A percentile compares a stretch with the other conserved stretches of the same genome.
These are phyloP conservation scores for Linderniella brevidens DNA, from an alignment of 257 asterid species.

Conservation along the genomic window DNA sequence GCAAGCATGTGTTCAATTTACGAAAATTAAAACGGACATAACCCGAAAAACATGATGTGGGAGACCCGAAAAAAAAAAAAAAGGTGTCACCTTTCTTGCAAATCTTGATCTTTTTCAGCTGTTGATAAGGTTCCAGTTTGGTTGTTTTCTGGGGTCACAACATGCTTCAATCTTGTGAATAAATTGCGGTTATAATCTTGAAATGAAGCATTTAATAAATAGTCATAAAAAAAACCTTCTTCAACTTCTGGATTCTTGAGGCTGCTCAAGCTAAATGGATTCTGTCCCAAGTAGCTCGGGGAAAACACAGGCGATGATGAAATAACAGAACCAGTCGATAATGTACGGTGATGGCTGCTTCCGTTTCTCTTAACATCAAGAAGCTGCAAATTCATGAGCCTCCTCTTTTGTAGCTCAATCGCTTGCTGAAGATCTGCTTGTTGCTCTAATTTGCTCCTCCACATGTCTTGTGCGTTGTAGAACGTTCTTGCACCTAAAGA, in stretches of 20 bases:
- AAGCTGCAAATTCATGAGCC: slow-evolving; percentile 44
- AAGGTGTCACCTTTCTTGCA: slow-evolving; percentile 28
- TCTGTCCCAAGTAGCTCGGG: slow-evolving; percentile 27
- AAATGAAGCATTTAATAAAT: neutral
- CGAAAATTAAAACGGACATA: too few species aligned
- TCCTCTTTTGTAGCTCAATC: slow-evolving; percentile 45
- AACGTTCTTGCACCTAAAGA: slow-evolving; percentile 33
- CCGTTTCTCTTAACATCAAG: slow-evolving; percentile 38
- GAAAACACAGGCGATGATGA: slow-evolving; percentile 25
- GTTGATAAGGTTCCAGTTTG: neutral
- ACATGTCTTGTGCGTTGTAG: slow-evolving; percentile 38
- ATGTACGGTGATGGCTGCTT: slow-evolving; percentile 29
- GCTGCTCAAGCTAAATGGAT: slow-evolving; percentile 9
- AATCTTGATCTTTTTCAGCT: slow-evolving; percentile 17
- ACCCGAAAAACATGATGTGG: too few species aligned
- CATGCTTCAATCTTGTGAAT: neutral
- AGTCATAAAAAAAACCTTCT: slow-evolving; percentile 19
- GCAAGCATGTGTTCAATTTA: too few species aligned
- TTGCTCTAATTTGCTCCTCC: slow-evolving; percentile 55
- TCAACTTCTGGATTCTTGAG: slow-evolving; percentile 22
- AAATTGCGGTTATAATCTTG: neutral
- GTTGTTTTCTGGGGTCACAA: neutral
- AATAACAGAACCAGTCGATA: slow-evolving; percentile 31
- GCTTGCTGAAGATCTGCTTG: slow-evolving; percentile 41
- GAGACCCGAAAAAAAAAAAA: too few species aligned